These are phyloP conservation scores for Coelastrella sp. DNA, from an alignment of 139 green algal genomes.

Conservation along the genomic window DNA sequence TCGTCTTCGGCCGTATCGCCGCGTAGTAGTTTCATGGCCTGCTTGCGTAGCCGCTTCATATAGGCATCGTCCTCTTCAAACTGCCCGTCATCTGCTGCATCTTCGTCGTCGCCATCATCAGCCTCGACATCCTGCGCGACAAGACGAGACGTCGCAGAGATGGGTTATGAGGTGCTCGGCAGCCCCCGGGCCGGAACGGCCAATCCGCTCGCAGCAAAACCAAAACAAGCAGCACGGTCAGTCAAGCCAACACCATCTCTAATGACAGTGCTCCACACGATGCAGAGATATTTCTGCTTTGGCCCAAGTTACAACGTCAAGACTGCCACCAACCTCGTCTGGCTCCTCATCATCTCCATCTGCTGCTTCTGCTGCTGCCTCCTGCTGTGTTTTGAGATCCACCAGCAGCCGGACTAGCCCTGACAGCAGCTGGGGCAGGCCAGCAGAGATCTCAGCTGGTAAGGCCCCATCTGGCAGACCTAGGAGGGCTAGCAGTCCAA, in stretches of 20 bases:
- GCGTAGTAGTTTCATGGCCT: conserved; percentile 25
- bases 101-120: conserved; percentile 53
- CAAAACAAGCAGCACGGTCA: too few species aligned
- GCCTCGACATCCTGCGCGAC: conserved; percentile 41
- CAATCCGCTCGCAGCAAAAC: too few species aligned
- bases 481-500: conserved; percentile 80
- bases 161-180: too few species aligned
- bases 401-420: conserved; percentile 60
- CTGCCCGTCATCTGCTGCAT: conserved; percentile 47
- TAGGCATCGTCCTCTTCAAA: conserved; percentile 51
- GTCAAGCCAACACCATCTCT: too few species aligned
- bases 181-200: too few species aligned
- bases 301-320: too few species aligned
- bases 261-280: too few species aligned
- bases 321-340: background rate
- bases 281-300: too few species aligned
- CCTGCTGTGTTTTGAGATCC: conserved; percentile 63
- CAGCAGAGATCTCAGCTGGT: conserved; percentile 69
- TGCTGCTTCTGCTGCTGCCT: conserved; percentile 11
- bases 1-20: conserved; percentile 31
- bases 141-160: too few species aligned
- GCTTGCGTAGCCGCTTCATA: conserved; percentile 50
- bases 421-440: conserved; percentile 63
- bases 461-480: conserved; percentile 62
- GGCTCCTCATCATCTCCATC: conserved; percentile 34